Percentiles rank a stretch among this genome's conserved stretches.
Evolutionary conservation across 2,329 filamentous ascomycete genomes (phyloP).

Genomic region (Fusarium guadeloupense): DNA sequence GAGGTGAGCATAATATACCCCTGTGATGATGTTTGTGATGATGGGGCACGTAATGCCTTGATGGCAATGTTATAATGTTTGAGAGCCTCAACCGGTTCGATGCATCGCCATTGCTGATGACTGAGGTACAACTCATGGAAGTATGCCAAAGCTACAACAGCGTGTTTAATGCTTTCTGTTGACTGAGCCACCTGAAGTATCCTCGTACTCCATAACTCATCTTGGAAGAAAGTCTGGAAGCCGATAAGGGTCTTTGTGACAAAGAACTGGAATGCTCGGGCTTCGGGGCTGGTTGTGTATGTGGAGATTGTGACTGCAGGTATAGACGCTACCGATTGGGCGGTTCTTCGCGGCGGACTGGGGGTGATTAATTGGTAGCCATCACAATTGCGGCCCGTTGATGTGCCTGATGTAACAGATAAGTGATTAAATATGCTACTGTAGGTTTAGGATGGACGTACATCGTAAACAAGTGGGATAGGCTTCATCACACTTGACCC

Average conservation of each 20-base stretch:
- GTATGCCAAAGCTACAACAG: conserved; percentile 3
- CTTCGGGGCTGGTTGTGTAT: background rate
- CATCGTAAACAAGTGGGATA: conserved; percentile 16
- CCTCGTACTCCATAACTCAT: conserved; percentile 16
- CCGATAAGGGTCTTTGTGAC: conserved; percentile 17
- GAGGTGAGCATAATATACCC: conserved; percentile 12
- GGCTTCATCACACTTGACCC: conserved; percentile 22
- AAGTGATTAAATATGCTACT: background rate
- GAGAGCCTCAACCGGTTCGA: conserved; percentile 1
- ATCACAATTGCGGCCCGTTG: conserved; percentile 25
- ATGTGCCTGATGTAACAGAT: background rate
- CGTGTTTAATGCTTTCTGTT: conserved; percentile 9
- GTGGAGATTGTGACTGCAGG: background rate
- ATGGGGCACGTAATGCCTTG: background rate
- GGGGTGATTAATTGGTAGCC: background rate
- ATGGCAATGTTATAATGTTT: conserved; percentile 29
- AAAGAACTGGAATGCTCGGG: conserved; percentile 20
- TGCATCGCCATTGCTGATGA: background rate
- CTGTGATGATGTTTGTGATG: background rate
- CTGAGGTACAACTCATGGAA: conserved; percentile 18
- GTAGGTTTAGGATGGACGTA: background rate
- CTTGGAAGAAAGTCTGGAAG: conserved; percentile 26
- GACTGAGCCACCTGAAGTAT: conserved; percentile 16
- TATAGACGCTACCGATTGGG: background rate
- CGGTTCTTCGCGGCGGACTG: background rate